Conservation (phyloP, 139 green algal genomes). For the Auxenochlorella pyrenoidosa region DNA sequence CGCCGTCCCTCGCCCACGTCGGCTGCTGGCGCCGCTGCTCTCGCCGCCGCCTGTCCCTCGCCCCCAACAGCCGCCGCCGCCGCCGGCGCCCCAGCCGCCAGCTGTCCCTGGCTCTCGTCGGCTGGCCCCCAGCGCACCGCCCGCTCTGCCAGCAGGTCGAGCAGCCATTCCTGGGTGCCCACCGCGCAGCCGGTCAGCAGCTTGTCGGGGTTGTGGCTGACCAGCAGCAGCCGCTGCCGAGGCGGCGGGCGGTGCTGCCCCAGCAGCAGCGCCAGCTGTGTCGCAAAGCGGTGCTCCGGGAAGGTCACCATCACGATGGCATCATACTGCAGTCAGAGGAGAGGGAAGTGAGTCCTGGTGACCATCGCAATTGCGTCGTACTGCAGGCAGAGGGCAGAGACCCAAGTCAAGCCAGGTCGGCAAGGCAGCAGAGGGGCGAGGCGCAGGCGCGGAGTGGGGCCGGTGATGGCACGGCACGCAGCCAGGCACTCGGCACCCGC, state of each 20-base stretch:
- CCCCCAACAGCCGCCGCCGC: background rate
- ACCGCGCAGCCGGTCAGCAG: background rate
- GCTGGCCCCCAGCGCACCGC: background rate
- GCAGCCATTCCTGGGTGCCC: background rate
- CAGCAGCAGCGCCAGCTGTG: constrained; percentile 1
- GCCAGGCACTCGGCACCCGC: no score
- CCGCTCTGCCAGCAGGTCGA: background rate
- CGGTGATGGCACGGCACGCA: no score
- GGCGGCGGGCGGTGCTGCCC: background rate
- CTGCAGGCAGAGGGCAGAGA: background rate
- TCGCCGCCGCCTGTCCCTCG: background rate
- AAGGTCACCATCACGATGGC: constrained; percentile 1
- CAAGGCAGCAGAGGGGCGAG: no score
- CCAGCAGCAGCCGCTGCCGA: constrained; percentile 6
- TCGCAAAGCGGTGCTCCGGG: background rate
- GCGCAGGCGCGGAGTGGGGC: no score
- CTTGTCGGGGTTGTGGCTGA: constrained; percentile 4
- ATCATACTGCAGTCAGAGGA: constrained; percentile 9
- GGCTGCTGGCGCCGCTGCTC: background rate
- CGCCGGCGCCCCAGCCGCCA: no score
- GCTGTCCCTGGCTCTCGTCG: background rate
- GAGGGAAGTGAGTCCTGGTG: background rate
- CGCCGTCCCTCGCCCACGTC: background rate
- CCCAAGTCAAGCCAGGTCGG: no score
- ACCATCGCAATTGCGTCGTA: background rate